Evolutionary conservation across 169 alveolate species (phyloP), one percentile per base, ranked within the genome.

Genomic region (Plasmodium gallinaceum): DNA sequence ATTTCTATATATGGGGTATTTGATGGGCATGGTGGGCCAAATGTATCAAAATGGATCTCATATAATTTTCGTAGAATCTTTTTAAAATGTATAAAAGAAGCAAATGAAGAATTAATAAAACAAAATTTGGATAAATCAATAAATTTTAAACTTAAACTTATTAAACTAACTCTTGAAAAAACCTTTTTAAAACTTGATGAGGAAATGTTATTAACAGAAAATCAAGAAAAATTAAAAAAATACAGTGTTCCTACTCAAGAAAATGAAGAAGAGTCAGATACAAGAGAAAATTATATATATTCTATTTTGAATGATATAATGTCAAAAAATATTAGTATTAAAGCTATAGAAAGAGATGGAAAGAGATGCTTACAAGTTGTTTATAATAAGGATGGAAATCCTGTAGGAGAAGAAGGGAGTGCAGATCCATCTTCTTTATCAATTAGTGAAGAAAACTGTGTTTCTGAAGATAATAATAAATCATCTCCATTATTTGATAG

Each of bases 1-100:
- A 74, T 95, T 48, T 92, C 96, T 8, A 54, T 97, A 18, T 98
- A 97, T 87, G 99, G 99, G 37, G 99, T 98, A 16, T 98, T 97
- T 93, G 99, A 98, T 93, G 99, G 99, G 8, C 99, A 98, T 80
- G 99, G 99, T 39, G 99, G 99, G 16, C 95, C 96, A 39, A 98
- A 97, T 88, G 99, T 98, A 14, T 96, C 99, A 45, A 71, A 94
- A 61, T 98, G 98, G 96, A 98, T 96, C 5, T 92, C 98, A 42
- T 96, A 94, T 76, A 95, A 97, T 88, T 96, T 97, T 65, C 92
- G 94, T 46, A 65, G 92, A 51, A 76, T 95, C 7, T 93, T 95
- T 57, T 24, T 78, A 65, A 78, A 32, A 65, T 65, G 89, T 72
- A 48, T 78, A 78, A 78, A 78, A 64, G 89, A 78, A 64, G 73